Evolutionary conservation across 192 early-diverging fungal species (phyloP).

Genomic region (Entomortierella lignicola): DNA sequence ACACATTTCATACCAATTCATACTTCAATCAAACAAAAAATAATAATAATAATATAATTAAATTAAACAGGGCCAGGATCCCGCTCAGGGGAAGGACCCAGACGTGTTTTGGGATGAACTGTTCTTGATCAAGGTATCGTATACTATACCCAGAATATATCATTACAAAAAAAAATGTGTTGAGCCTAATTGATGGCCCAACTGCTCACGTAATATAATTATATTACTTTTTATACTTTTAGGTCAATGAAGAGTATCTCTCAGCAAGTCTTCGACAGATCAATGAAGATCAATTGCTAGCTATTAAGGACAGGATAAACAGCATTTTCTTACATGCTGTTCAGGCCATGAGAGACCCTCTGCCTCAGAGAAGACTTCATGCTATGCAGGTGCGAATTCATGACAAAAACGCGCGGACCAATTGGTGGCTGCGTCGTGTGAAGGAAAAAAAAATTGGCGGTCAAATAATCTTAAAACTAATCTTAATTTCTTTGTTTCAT

Average conservation of each 20-base stretch:
- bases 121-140: constrained; percentile 57
- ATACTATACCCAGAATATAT: no score
- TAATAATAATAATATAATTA: neutral
- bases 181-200: neutral
- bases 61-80: constrained; percentile 57
- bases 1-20: neutral
- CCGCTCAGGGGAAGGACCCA: constrained; percentile 50
- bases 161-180: no score
- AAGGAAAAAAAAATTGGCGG: neutral
- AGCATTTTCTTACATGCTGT: constrained; percentile 59
- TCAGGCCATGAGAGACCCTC: constrained; percentile 53
- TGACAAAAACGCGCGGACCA: neutral
- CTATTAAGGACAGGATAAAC: constrained; percentile 51
- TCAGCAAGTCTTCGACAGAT: constrained; percentile 45
- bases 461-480: no score
- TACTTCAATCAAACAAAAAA: neutral
- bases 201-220: neutral
- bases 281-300: constrained; percentile 59
- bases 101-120: constrained; percentile 60
- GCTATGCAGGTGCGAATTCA: constrained; percentile 47
- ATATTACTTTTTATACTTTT: neutral
- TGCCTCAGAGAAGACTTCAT: constrained; percentile 44
- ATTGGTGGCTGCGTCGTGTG: neutral
- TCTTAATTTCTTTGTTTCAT: no score
- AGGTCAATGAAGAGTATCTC: constrained; percentile 57